Base-by-base conservation (phyloP, 441 rosid genomes). In the Breynia disticha region DNA sequence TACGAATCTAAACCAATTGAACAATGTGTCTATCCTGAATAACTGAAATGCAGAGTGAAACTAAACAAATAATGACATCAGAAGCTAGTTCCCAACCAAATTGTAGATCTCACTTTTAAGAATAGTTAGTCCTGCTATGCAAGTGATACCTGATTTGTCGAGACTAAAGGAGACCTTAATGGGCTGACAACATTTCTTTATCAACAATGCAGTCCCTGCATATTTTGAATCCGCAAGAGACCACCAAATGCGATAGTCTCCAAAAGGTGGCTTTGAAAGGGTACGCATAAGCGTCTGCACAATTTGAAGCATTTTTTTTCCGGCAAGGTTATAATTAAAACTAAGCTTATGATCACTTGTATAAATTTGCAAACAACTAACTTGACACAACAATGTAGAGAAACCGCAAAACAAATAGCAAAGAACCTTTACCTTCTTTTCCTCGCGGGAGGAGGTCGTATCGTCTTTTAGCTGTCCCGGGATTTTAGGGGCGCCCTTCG, bases 131-230 rank as follows among this genome's bases (percentile, higher is more conserved):
- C 32, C 32, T 24, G 32, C 32, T 24, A n/a, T n/a, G n/a, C n/a
- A 24, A 24, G 32, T 24, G 32, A 24, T 74, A 93, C 97, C 95
- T 75, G 87, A 50, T 70, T 61, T 71, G 55, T 86, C 90, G 4
- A 93, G 84, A 57, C 82, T 78, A 66, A 89, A 93, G 64, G 77
- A 78, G 56, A 93, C 84, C 59, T 68, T 87, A 44, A 55, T 55
- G 1, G 90, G 95, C 55, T 65, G 79, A 65, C 63, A 76, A 72
- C 88, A 86, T 65, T 86, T 93, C 76, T 89, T 93, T 45, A 86
- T 77, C 19, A 93, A 64, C 69, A 93, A 72, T 38, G 95, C 99
- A 54, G 97, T 93, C 70, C 99, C 97, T 16, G 99, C 99, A 74
- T 93, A 89, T 70, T 93, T 93, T 0, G 93, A 82, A 55, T 93